These are phyloP conservation scores for Santalum album DNA, from an alignment of 164 flowering plant genomes.

Conservation along the genomic window DNA sequence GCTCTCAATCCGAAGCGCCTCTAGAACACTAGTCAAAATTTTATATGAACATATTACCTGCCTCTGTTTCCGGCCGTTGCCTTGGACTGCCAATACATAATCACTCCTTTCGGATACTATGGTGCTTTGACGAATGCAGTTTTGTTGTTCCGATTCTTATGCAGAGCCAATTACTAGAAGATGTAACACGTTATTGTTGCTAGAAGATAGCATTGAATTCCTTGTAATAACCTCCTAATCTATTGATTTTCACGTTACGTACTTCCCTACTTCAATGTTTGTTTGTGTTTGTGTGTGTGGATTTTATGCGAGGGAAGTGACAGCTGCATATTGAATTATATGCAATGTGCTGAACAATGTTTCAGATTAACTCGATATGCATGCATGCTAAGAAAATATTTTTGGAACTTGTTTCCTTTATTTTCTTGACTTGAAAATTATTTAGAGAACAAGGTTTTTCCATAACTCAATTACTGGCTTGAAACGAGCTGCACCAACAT, in stretches of 20 bases:
- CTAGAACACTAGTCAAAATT: slow-evolving; percentile 25
- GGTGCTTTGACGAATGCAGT: background rate
- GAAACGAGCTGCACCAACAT: too few species aligned
- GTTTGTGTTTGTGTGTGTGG: too few species aligned
- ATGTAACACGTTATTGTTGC: background rate
- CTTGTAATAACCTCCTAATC: background rate
- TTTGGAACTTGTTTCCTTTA: too few species aligned
- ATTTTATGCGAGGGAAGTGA: too few species aligned
- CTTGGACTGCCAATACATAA: background rate
- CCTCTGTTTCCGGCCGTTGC: background rate
- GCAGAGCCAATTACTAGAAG: background rate
- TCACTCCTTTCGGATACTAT: slow-evolving; percentile 1
- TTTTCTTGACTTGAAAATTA: too few species aligned
- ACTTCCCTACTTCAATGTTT: background rate
- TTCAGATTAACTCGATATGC: too few species aligned
- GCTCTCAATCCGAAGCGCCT: slow-evolving; percentile 53
- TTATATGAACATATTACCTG: background rate
- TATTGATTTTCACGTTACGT: background rate
- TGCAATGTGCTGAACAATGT: too few species aligned
- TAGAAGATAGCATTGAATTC: background rate
- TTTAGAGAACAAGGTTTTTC: too few species aligned
- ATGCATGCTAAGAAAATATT: too few species aligned
- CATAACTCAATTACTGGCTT: too few species aligned
- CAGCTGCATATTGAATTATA: too few species aligned
- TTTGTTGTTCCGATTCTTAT: background rate